phyloP scores from a whole-genome alignment of 2,329 filamentous ascomycete species.

The Cucurbitaria berberidis region DNA sequence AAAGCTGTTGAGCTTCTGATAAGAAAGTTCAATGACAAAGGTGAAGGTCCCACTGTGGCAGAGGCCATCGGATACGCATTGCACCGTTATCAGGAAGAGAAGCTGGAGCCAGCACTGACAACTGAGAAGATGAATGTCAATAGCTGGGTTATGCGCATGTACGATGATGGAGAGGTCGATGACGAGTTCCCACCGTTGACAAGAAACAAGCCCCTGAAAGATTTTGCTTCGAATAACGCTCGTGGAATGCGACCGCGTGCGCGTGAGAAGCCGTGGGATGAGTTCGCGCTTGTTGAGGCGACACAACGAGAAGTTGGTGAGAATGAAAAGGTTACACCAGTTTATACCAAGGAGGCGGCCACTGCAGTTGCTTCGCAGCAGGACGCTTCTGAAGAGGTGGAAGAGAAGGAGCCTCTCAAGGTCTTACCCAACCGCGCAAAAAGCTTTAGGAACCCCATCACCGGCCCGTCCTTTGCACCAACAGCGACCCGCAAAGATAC shows the following conservation, averaged over 20 bases:
- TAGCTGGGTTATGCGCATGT: slow-evolving; percentile 82
- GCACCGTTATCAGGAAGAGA: slow-evolving; percentile 79
- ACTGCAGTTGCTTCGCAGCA: slow-evolving; percentile 33
- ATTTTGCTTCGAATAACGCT: slow-evolving; percentile 81
- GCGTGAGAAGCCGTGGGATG: slow-evolving; percentile 79
- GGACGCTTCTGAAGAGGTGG: slow-evolving; percentile 20
- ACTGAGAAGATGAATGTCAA: slow-evolving; percentile 76
- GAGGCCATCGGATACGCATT: slow-evolving; percentile 83
- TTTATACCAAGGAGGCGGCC: slow-evolving; percentile 64
- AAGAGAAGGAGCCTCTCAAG: slow-evolving; percentile 27
- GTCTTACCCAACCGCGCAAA: slow-evolving; percentile 46
- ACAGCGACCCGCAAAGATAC: slow-evolving; percentile 56
- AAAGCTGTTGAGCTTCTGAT: slow-evolving; percentile 76
- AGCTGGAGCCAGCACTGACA: slow-evolving; percentile 70
- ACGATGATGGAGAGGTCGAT: slow-evolving; percentile 83
- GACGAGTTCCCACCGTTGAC: slow-evolving; percentile 83
- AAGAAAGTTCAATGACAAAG: slow-evolving; percentile 71
- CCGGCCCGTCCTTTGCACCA: slow-evolving; percentile 55
- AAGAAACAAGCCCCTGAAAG: slow-evolving; percentile 73
- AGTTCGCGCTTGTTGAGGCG: slow-evolving; percentile 80
- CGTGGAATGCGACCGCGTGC: slow-evolving; percentile 67
- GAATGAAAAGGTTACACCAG: slow-evolving; percentile 71
- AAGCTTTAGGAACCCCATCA: slow-evolving; percentile 59
- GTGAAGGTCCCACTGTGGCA: slow-evolving; percentile 72
- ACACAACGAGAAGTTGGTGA: slow-evolving; percentile 70